phyloP scores from a whole-genome alignment of 2,329 filamentous ascomycete species.

The Clarireedia hainanense region DNA sequence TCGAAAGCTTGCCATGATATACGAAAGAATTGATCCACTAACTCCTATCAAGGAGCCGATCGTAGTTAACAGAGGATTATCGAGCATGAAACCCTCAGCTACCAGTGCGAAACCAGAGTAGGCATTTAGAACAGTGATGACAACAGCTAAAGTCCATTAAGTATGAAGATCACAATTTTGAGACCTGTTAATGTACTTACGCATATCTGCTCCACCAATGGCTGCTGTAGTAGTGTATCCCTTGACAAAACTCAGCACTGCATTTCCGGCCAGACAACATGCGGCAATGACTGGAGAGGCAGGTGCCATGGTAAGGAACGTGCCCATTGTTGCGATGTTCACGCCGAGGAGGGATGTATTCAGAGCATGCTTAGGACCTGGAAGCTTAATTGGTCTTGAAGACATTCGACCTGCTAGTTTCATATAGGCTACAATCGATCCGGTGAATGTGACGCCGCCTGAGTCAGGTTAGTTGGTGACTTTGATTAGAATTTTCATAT shows the following conservation, averaged over 20 bases:
- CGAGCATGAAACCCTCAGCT: constrained; percentile 85
- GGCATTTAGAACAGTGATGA: constrained; percentile 84
- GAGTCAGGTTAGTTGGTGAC: not conserved
- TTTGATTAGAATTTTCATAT: not conserved
- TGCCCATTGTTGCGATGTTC: constrained; percentile 76
- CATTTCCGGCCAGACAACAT: constrained; percentile 67
- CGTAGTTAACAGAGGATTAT: constrained; percentile 76
- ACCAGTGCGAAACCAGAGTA: constrained; percentile 88
- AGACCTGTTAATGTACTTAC: constrained; percentile 29
- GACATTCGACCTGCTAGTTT: constrained; percentile 80
- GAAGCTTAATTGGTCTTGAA: constrained; percentile 64
- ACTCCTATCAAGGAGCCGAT: constrained; percentile 84
- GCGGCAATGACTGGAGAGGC: constrained; percentile 73
- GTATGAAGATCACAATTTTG: constrained; percentile 14
- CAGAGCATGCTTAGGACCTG: constrained; percentile 62
- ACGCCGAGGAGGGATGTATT: constrained; percentile 68
- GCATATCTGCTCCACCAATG: constrained; percentile 92
- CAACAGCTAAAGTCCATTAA: constrained; percentile 48
- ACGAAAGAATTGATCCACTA: constrained; percentile 80
- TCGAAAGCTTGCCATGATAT: constrained; percentile 48
- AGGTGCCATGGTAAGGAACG: constrained; percentile 74
- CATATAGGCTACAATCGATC: constrained; percentile 81
- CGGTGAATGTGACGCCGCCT: constrained; percentile 81
- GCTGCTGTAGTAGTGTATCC: constrained; percentile 82
- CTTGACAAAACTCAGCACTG: constrained; percentile 72